A percentile compares a stretch with the other conserved stretches of the same genome.
phyloP scores from a whole-genome alignment of 2,329 filamentous ascomycete species.

The Ceratocystis papillata region DNA sequence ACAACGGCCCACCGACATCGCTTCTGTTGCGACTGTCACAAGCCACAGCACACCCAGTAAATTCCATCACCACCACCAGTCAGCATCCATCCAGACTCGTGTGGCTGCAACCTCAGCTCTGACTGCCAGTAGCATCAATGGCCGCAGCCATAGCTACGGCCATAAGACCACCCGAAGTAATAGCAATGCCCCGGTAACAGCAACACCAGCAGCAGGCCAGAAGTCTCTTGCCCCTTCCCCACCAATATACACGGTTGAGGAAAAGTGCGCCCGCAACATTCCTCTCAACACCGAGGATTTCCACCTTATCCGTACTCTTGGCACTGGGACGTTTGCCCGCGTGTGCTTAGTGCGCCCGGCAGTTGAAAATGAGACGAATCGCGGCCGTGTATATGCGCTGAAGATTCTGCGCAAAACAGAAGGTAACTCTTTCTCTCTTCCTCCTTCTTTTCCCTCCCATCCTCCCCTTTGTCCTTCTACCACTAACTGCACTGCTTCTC shows the following conservation, averaged over 20 bases:
- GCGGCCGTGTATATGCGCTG: conserved; percentile 62
- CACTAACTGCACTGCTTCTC: too few relatives aligned
- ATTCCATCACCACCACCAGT: conserved; percentile 1
- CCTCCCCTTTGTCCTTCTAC: neutral
- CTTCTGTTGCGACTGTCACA: neutral
- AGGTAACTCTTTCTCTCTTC: conserved; percentile 29
- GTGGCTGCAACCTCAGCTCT: neutral
- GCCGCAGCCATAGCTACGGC: neutral
- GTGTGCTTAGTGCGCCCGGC: conserved; percentile 66
- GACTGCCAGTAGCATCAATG: neutral
- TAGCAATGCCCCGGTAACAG: neutral
- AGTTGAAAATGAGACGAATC: conserved; percentile 42
- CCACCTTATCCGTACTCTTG: conserved; percentile 61
- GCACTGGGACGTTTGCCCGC: conserved; percentile 71
- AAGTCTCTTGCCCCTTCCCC: neutral
- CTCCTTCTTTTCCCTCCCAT: conserved; percentile 30
- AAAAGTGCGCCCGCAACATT: conserved; percentile 22
- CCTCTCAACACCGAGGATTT: conserved; percentile 48
- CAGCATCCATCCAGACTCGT: neutral
- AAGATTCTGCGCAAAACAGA: conserved; percentile 66
- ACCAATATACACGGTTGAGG: conserved; percentile 18
- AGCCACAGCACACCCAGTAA: conserved; percentile 6
- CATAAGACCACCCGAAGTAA: neutral
- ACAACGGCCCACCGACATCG: conserved; percentile 1
- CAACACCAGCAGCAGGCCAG: neutral